A percentile compares a stretch with the other conserved stretches of the same genome.
Conservation (phyloP, 345 rosid genomes). For the Aegle marmelos region DNA sequence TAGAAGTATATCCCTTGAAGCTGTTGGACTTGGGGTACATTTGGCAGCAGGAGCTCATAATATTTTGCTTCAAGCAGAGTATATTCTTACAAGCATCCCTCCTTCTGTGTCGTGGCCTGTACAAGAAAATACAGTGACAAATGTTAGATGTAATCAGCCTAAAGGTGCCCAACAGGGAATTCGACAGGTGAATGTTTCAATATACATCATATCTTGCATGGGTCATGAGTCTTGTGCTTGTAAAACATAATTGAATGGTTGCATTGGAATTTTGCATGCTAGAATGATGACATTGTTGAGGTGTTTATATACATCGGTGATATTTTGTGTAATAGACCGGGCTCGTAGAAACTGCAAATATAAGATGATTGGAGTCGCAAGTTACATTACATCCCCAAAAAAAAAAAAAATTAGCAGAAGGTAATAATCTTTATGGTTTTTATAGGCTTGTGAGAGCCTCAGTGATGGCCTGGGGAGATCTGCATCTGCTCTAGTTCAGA, state of each 20-base stretch:
- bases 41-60: constrained; percentile 89
- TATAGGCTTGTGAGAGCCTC: constrained; percentile 78
- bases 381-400: background rate
- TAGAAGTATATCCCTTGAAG: constrained; percentile 89
- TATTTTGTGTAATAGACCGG: background rate
- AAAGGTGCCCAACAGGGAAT: constrained; percentile 86
- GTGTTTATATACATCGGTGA: background rate
- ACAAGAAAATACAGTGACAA: constrained; percentile 45
- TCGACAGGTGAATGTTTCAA: constrained; percentile 51
- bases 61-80: constrained; percentile 75
- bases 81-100: constrained; percentile 50
- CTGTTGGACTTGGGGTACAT: constrained; percentile 93
- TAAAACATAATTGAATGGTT: background rate
- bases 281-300: background rate
- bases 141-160: constrained; percentile 77
- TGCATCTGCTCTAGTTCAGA: constrained; percentile 79
- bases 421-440: constrained; percentile 21
- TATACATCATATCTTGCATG: constrained; percentile 5
- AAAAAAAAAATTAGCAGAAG: background rate
- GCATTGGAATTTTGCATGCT: background rate
- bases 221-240: background rate
- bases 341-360: background rate
- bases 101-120: constrained; percentile 49
- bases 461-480: constrained; percentile 91
- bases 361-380: background rate